Conservation (phyloP, 306 rosid genomes). For the Sicyos edulis region DNA sequence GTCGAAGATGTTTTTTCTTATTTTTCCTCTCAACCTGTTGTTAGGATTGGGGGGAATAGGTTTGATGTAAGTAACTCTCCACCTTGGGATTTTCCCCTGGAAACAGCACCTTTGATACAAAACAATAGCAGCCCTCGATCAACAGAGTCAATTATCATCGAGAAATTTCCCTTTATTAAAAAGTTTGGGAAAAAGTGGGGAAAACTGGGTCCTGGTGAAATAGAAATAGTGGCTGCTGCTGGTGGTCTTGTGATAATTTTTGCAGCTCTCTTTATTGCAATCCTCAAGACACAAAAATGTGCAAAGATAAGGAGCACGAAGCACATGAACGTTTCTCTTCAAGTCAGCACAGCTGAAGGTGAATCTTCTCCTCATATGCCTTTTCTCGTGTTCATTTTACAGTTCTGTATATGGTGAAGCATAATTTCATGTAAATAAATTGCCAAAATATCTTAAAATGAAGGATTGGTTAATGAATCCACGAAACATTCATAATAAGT, state of each 20-base stretch:
- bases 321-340: slow-evolving; percentile 33
- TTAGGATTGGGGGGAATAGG: slow-evolving; percentile 74
- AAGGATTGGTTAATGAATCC: neutral
- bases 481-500: neutral
- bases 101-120: slow-evolving; percentile 36
- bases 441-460: neutral
- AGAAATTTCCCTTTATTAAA: slow-evolving; percentile 41
- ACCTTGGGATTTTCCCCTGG: slow-evolving; percentile 69
- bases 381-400: slow-evolving; percentile 1
- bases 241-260: slow-evolving; percentile 59
- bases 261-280: slow-evolving; percentile 45
- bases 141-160: slow-evolving; percentile 58
- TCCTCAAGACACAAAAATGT: slow-evolving; percentile 34
- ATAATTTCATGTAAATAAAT: neutral
- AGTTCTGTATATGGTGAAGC: slow-evolving; percentile 9
- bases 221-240: slow-evolving; percentile 65
- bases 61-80: slow-evolving; percentile 57
- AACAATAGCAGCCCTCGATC: slow-evolving; percentile 53
- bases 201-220: slow-evolving; percentile 57
- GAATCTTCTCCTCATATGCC: slow-evolving; percentile 9
- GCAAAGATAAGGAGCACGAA: slow-evolving; percentile 31
- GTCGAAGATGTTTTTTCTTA: neutral
- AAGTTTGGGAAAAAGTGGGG: slow-evolving; percentile 37
- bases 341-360: slow-evolving; percentile 50
- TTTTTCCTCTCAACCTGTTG: slow-evolving; percentile 11